Conservation (phyloP, 352 stramenopile genomes). For the Pythium sp. region DNA sequence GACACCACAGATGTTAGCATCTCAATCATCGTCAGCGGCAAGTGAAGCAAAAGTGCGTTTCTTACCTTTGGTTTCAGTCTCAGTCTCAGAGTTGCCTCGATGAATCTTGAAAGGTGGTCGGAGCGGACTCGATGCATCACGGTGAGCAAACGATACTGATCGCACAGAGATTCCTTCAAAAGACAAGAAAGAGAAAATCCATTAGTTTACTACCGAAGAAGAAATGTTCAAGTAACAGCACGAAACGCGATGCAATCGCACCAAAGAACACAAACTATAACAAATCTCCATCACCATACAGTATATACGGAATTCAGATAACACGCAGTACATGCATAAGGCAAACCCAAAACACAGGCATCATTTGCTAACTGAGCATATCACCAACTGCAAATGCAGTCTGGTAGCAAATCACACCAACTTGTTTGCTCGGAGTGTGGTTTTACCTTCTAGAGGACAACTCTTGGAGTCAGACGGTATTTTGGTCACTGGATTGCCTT, state of each 20-base stretch:
- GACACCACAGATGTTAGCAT: neutral
- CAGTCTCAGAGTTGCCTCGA: neutral
- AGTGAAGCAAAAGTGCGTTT: neutral
- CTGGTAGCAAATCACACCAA: neutral
- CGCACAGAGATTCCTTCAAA: neutral
- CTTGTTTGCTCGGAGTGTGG: neutral
- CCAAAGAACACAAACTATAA: neutral
- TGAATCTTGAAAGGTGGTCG: neutral
- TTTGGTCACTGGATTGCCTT: neutral
- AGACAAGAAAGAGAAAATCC: neutral
- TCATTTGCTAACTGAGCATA: neutral
- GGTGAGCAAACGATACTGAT: neutral
- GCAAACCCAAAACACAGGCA: slow-evolving; percentile 4
- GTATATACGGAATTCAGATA: slow-evolving; percentile 9
- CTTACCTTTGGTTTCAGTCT: neutral
- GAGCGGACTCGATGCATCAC: neutral
- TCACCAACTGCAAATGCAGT: slow-evolving; percentile 1
- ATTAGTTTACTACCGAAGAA: slow-evolving; percentile 1
- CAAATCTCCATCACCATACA: slow-evolving; percentile 1
- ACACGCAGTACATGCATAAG: slow-evolving; percentile 8
- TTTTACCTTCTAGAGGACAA: slow-evolving; percentile 9
- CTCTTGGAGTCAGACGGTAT: neutral
- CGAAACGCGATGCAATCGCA: neutral
- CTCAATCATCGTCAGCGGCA: neutral
- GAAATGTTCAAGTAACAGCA: neutral